These are phyloP conservation scores for Apophysomyces trapeziformis DNA, from an alignment of 371 early-diverging fungal species.

Conservation along the genomic window DNA sequence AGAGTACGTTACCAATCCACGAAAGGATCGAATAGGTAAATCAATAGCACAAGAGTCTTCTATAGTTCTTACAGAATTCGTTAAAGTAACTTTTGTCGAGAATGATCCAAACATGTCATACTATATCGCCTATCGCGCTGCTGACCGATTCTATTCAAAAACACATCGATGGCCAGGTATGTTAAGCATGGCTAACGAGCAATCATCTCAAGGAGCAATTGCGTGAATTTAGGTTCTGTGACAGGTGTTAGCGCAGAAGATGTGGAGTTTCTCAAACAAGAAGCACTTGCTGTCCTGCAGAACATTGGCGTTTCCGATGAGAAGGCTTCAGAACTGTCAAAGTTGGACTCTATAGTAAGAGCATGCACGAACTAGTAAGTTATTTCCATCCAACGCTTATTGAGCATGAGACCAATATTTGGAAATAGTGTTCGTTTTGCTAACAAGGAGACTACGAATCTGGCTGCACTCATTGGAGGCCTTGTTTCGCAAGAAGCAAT, in stretches of 20 bases:
- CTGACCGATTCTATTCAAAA: slow-evolving; percentile 66
- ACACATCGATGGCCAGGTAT: slow-evolving; percentile 62
- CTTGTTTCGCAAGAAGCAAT: slow-evolving; percentile 93
- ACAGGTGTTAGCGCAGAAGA: slow-evolving; percentile 35
- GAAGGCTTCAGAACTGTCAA: slow-evolving; percentile 17
- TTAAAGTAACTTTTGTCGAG: slow-evolving; percentile 58
- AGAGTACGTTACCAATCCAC: slow-evolving; percentile 48
- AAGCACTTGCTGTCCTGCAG: slow-evolving; percentile 13
- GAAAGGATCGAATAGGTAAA: slow-evolving; percentile 55
- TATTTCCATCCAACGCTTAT: not conserved
- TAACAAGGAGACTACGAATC: slow-evolving; percentile 77
- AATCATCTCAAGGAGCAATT: too few relatives aligned
- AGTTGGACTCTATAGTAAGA: slow-evolving; percentile 24
- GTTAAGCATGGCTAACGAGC: not conserved
- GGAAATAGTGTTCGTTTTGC: slow-evolving; percentile 75
- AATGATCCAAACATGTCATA: slow-evolving; percentile 63
- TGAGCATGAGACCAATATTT: not conserved
- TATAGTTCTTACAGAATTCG: not conserved
- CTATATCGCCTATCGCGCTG: slow-evolving; percentile 78
- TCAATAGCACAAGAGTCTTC: not conserved
- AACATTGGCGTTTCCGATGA: slow-evolving; percentile 18
- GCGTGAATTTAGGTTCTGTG: slow-evolving; percentile 23
- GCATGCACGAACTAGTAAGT: slow-evolving; percentile 42
- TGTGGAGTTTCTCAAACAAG: slow-evolving; percentile 35
- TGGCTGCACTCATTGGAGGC: slow-evolving; percentile 92